Evolutionary conservation across 164 flowering plant species (phyloP).

Genomic region (Magnolia officinalis): DNA sequence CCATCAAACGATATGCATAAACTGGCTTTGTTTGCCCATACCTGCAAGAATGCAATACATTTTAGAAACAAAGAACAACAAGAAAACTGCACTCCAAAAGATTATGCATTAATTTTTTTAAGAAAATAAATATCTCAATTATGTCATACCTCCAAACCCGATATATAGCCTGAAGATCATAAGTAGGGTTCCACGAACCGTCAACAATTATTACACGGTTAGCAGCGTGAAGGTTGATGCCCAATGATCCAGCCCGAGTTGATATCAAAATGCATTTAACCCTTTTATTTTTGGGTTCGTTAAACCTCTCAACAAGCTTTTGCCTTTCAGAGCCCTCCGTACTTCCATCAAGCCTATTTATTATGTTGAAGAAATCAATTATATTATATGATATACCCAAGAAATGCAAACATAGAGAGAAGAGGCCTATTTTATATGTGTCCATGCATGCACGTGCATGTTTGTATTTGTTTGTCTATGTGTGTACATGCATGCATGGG

Average conservation of each 20-base stretch:
- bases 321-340: constrained; percentile 87
- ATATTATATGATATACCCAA: no score
- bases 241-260: constrained; percentile 95
- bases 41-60: constrained; percentile 33
- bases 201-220: constrained; percentile 94
- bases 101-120: neutral
- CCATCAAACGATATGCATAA: constrained; percentile 91
- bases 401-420: no score
- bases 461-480: no score
- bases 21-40: constrained; percentile 97
- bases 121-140: neutral
- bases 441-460: no score
- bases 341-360: constrained; percentile 84
- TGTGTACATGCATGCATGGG: no score
- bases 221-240: constrained; percentile 95
- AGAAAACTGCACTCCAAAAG: neutral
- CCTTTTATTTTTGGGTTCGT: constrained; percentile 69
- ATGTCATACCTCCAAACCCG: constrained; percentile 83
- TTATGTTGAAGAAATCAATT: constrained; percentile 1
- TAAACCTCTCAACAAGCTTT: constrained; percentile 82
- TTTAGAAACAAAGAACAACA: neutral
- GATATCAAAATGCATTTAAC: constrained; percentile 93
- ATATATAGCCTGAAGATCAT: constrained; percentile 98
- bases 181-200: constrained; percentile 99
- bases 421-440: no score